These are phyloP conservation scores for Vitis cinerea DNA, from an alignment of 164 flowering plant species.

Conservation along the genomic window DNA sequence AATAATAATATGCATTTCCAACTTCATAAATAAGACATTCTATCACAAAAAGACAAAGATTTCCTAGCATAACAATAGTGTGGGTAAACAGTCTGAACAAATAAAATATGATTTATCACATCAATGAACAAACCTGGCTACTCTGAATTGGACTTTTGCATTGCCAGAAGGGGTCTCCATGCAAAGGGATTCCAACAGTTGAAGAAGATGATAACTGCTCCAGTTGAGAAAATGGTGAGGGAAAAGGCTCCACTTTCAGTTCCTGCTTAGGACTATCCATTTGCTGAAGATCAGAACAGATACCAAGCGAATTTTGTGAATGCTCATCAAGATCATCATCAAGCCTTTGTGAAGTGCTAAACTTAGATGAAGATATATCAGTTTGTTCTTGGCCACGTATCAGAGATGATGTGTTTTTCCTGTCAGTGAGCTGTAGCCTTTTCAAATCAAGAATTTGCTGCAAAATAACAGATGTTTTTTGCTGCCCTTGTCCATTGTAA, in stretches of 20 bases:
- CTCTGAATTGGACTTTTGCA: slow-evolving; percentile 44
- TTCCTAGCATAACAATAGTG: background rate
- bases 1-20: background rate
- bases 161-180: slow-evolving; percentile 62
- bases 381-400: slow-evolving; percentile 26
- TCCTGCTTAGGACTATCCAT: slow-evolving; percentile 26
- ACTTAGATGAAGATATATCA: slow-evolving; percentile 20
- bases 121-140: slow-evolving; percentile 47
- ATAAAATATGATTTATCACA: background rate
- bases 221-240: slow-evolving; percentile 40
- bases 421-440: slow-evolving; percentile 52
- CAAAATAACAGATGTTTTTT: slow-evolving; percentile 36
- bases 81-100: background rate
- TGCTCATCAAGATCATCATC: slow-evolving; percentile 26
- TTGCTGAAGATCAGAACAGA: slow-evolving; percentile 22
- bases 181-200: slow-evolving; percentile 27
- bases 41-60: background rate
- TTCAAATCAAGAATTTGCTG: slow-evolving; percentile 65
- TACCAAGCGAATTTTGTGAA: slow-evolving; percentile 19
- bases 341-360: slow-evolving; percentile 10
- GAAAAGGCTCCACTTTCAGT: slow-evolving; percentile 30
- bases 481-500: slow-evolving; percentile 18
- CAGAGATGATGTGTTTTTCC: slow-evolving; percentile 19
- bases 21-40: background rate
- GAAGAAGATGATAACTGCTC: slow-evolving; percentile 36